These are phyloP conservation scores for Ogataea chonburiensis DNA, from an alignment of 805 yeast genomes.

Conservation along the genomic window DNA sequence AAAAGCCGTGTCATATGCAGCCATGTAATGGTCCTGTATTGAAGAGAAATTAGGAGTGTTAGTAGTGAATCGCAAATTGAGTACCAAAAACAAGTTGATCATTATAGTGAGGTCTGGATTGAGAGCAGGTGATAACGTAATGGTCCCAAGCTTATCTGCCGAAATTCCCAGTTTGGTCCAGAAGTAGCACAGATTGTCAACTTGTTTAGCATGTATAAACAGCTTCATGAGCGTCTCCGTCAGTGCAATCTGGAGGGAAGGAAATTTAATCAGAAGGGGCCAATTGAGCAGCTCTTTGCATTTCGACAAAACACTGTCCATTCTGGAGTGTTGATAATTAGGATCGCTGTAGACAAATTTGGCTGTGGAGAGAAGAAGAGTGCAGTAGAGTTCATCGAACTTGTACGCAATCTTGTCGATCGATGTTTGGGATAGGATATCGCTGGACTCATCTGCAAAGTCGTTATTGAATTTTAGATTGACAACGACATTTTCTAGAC, in stretches of 20 bases:
- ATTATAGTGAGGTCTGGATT: conserved; percentile 24
- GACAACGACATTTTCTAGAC: conserved; percentile 31
- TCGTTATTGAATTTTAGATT: conserved; percentile 25
- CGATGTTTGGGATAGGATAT: conserved; percentile 22
- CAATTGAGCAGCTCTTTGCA: conserved; percentile 32
- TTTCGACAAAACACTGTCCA: conserved; percentile 21
- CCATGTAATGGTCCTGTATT: conserved; percentile 1
- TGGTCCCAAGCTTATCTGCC: conserved; percentile 10
- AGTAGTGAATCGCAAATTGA: conserved; percentile 12
- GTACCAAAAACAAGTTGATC: conserved; percentile 18
- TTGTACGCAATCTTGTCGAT: conserved; percentile 16
- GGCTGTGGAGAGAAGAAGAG: conserved; percentile 24
- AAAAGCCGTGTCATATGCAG: conserved; percentile 15
- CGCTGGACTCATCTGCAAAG: conserved; percentile 5
- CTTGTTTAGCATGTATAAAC: conserved; percentile 16
- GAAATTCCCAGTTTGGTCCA: conserved; percentile 25
- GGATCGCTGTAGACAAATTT: conserved; percentile 22
- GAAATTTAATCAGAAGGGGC: conserved; percentile 27
- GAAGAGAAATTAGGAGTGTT: not conserved
- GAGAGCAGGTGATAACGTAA: conserved; percentile 6
- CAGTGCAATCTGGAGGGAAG: conserved; percentile 26
- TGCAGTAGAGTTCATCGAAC: conserved; percentile 31
- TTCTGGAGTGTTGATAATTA: conserved; percentile 15
- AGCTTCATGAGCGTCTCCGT: conserved; percentile 30
- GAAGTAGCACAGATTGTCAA: conserved; percentile 21